These are phyloP conservation scores for Nitzschia putrida DNA, from an alignment of 108 stramenopile species.

Conservation along the genomic window DNA sequence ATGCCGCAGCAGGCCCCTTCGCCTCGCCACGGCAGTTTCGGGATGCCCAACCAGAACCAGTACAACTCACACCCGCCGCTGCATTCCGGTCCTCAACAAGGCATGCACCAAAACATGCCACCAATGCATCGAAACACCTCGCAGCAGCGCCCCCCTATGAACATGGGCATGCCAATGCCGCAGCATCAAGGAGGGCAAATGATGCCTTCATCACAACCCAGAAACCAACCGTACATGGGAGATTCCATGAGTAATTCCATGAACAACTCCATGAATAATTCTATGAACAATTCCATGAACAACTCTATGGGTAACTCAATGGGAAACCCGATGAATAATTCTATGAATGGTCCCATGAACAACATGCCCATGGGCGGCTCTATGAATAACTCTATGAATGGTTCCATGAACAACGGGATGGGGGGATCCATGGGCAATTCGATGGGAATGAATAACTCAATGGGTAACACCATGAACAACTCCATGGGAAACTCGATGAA, in stretches of 20 bases:
- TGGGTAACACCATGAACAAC: conserved; percentile 32
- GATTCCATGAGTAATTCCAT: conserved; percentile 29
- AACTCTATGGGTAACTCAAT: conserved; percentile 16
- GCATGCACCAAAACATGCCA: conserved; percentile 57
- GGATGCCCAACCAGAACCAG: conserved; percentile 36
- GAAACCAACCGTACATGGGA: conserved; percentile 40
- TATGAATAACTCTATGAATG: conserved; percentile 17
- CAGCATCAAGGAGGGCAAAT: conserved; percentile 35
- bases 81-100: conserved; percentile 47
- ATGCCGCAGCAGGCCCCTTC: conserved; percentile 47
- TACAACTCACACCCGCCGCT: conserved; percentile 44
- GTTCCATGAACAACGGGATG: conserved; percentile 36
- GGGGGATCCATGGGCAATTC: conserved; percentile 17
- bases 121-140: conserved; percentile 48
- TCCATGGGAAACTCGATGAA: conserved; percentile 14
- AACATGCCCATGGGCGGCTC: conserved; percentile 14
- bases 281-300: conserved; percentile 32
- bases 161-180: conserved; percentile 46
- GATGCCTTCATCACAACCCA: conserved; percentile 30
- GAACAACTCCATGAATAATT: conserved; percentile 38
- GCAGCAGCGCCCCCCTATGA: conserved; percentile 4
- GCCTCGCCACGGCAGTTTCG: conserved; percentile 30
- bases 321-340: not conserved
- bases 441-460: conserved; percentile 16
- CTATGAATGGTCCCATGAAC: not conserved